Evolutionary conservation across 1,139 yeast genomes (phyloP), one percentile per base, ranked within the genome.

Genomic region (Kodamaea derodonti): DNA sequence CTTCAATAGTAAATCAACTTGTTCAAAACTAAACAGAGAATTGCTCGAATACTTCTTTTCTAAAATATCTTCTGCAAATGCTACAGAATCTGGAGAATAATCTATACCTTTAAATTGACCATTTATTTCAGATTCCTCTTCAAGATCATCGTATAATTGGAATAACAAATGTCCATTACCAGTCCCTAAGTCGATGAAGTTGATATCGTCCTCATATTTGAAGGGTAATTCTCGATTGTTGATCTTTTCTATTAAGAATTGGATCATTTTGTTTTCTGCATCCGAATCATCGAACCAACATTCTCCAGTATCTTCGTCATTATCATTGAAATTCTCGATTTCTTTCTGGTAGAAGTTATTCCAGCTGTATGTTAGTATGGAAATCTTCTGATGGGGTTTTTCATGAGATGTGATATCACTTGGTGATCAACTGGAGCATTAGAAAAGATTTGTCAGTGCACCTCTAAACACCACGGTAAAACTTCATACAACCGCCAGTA

Each of bases 271-370:
- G 40, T 70, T 70, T 52, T 90, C 97, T 1, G 98, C 97, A 51
- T 84, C 88, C 11, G 87, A 82, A 51, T 94, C 97, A 45, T 84
- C 81, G 57, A 92, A 92, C 98, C 98, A 94, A 55, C 90, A 77
- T 58, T 92, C 98, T 2, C 98, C 98, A 1, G 90, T 80, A 54
- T 92, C 97, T 14, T 80, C 72, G 13, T 82, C 76, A 52, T 90
- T 84, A 20, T 75, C 74, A 28, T 68, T 56, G 51, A 85, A 90
- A 59, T 90, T 90, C 29, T 58, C 51, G 44, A 77, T 73, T 54
- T 92, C 98, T 24, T 75, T 56, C 28, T 75, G 62, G 59, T 92
- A 92, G 54, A 92, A 86, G 37, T 80, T 74, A 57, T 92, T 90
- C 98, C 98, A 92, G 65, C 80, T 71, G 40, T 9, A 13, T 2